These are phyloP conservation scores for Microstegium vimineum DNA, from an alignment of 176 grass and related monocot genomes.

Conservation along the genomic window DNA sequence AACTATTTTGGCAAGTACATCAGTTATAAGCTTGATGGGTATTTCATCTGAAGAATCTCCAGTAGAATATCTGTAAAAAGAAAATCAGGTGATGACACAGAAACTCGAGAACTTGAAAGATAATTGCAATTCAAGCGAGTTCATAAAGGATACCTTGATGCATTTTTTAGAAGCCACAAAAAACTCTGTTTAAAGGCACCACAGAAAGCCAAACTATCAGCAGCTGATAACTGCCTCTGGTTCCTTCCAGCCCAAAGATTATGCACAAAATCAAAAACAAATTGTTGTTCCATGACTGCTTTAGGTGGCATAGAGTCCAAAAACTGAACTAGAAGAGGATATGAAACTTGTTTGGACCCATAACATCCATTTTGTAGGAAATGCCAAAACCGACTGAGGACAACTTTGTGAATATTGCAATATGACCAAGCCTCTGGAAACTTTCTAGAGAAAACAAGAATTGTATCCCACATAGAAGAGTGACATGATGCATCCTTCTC, in stretches of 20 bases:
- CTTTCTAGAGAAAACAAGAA: slow-evolving; percentile 71
- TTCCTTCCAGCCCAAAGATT: slow-evolving; percentile 90
- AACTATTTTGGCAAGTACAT: slow-evolving; percentile 58
- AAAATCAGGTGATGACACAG: neutral
- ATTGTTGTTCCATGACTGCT: slow-evolving; percentile 50
- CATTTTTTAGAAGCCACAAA: slow-evolving; percentile 65
- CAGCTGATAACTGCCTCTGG: slow-evolving; percentile 54
- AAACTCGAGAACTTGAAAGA: neutral
- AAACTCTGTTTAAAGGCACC: slow-evolving; percentile 64
- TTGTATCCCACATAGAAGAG: slow-evolving; percentile 82
- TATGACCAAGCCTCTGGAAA: slow-evolving; percentile 85
- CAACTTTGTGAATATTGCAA: slow-evolving; percentile 74
- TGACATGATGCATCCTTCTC: slow-evolving; percentile 80
- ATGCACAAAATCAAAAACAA: slow-evolving; percentile 71
- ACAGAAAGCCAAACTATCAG: slow-evolving; percentile 67
- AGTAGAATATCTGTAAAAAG: slow-evolving; percentile 50
- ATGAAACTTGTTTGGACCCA: slow-evolving; percentile 81
- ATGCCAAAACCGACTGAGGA: slow-evolving; percentile 63
- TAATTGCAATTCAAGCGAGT: slow-evolving; percentile 27
- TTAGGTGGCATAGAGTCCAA: slow-evolving; percentile 72
- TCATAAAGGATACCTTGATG: slow-evolving; percentile 62
- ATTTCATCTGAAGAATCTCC: slow-evolving; percentile 42
- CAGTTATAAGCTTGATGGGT: slow-evolving; percentile 47
- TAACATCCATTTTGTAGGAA: slow-evolving; percentile 92
- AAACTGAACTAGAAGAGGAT: slow-evolving; percentile 72